Percentiles rank a stretch among this genome's conserved stretches.
phyloP scores from a whole-genome alignment of 169 alveolate species.

The Miamiensis avidus region DNA sequence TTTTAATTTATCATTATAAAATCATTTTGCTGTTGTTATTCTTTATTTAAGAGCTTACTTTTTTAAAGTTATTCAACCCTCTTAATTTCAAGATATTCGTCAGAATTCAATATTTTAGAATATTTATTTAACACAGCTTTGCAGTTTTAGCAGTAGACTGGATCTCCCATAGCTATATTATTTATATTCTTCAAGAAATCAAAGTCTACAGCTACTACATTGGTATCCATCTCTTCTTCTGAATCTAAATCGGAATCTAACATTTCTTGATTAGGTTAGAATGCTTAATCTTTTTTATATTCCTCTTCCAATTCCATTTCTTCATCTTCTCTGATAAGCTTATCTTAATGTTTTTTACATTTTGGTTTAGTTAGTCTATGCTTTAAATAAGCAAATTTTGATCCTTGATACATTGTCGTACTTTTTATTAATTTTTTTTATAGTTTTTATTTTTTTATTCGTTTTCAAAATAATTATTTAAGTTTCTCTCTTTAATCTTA shows the following conservation, averaged over 20 bases:
- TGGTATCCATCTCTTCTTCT: background rate
- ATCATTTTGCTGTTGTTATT: background rate
- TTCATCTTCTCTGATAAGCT: background rate
- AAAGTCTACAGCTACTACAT: background rate
- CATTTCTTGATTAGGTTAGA: background rate
- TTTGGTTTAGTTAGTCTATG: background rate
- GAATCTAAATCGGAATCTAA: background rate
- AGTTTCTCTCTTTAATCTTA: too few relatives aligned
- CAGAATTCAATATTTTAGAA: background rate
- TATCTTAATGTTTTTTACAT: too few relatives aligned
- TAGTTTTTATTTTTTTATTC: too few relatives aligned
- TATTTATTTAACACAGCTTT: constrained; percentile 42
- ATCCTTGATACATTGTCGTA: background rate
- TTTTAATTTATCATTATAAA: background rate
- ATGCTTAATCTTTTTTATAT: background rate
- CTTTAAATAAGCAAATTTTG: background rate
- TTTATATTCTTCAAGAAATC: background rate
- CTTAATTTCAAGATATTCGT: background rate
- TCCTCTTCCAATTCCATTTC: too few relatives aligned
- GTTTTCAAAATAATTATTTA: too few relatives aligned
- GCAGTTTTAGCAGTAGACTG: constrained; percentile 46
- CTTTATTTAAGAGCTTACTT: background rate
- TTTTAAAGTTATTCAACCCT: background rate
- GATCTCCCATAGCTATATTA: constrained; percentile 47
- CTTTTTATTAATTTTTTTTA: too few relatives aligned